These are phyloP conservation scores for Boletus barrowsii DNA, from an alignment of 768 basidiomycete genomes.

Conservation along the genomic window DNA sequence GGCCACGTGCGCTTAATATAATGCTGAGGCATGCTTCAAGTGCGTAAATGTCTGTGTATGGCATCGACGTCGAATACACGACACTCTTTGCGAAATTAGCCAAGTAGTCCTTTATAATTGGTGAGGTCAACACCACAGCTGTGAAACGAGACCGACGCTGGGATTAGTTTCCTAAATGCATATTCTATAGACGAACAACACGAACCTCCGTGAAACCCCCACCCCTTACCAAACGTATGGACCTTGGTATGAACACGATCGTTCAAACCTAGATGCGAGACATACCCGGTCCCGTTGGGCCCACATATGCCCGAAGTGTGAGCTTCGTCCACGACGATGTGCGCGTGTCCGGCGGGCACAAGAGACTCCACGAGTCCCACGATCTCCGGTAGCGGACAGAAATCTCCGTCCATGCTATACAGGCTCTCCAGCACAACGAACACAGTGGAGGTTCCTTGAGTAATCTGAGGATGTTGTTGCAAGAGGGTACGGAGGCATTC, in stretches of 20 bases:
- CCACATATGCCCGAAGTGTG: slow-evolving; percentile 56
- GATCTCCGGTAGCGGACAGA: slow-evolving; percentile 45
- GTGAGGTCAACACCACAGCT: slow-evolving; percentile 17
- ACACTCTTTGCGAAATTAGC: slow-evolving; percentile 18
- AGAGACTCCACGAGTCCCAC: slow-evolving; percentile 36
- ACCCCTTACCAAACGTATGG: slow-evolving; percentile 52
- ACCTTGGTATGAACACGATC: slow-evolving; percentile 43
- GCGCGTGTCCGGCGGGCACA: slow-evolving; percentile 36
- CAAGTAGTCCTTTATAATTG: slow-evolving; percentile 14
- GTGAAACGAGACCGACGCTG: background rate
- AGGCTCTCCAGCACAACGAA: slow-evolving; percentile 53
- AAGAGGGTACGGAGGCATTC: slow-evolving; percentile 26
- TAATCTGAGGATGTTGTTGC: slow-evolving; percentile 21
- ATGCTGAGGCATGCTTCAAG: slow-evolving; percentile 43
- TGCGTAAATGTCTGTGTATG: slow-evolving; percentile 17
- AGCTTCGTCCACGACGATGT: slow-evolving; percentile 56
- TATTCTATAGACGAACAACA: background rate
- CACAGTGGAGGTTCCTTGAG: slow-evolving; percentile 29
- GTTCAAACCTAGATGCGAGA: slow-evolving; percentile 40
- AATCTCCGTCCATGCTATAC: slow-evolving; percentile 64
- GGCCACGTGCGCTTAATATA: slow-evolving; percentile 11
- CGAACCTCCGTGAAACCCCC: slow-evolving; percentile 20
- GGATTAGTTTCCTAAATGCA: background rate
- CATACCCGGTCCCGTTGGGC: slow-evolving; percentile 40
- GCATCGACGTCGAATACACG: slow-evolving; percentile 22